Evolutionary conservation across 108 stramenopile species (phyloP), one percentile per base, ranked within the genome.

Genomic region (Seminavis robusta): DNA sequence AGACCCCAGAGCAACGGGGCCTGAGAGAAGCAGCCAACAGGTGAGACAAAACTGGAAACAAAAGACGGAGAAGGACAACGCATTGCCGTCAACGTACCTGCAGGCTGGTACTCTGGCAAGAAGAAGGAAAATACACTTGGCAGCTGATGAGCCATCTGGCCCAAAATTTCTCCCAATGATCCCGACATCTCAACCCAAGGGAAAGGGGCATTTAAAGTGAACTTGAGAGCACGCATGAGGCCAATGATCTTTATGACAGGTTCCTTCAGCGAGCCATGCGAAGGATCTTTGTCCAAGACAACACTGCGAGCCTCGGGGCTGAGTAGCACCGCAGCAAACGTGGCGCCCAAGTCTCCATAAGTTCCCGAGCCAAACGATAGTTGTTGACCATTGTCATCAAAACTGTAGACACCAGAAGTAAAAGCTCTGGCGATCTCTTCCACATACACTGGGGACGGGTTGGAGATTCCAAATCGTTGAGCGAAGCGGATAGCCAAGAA

Each of bases 91-190:
- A n/a, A n/a, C n/a, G n/a, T n/a, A n/a, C n/a, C n/a, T 23, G 56
- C 36, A 5, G 80, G 75, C 34, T 48, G 47, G 45, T 65, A 81
- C 37, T 74, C 72, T 16, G 69, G 66, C 17, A 52, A 55, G 56
- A 80, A 87, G 57, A 80, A 87, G 31, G 59, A 59, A 47, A 83
- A 87, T 3, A 87, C 79, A n/a, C 56, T 64, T 4, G 81, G 79
- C 25, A 72, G 39, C 17, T 63, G 8, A 46, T 71, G 62, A 9
- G 62, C 41, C 47, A 59, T 67, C 53, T 82, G 68, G 20, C 82
- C 86, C 25, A 83, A 73, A 7, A 32, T 34, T 41, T 59, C 57
- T 17, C 56, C 39, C n/a, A 76, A 20, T 11, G 56, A 34, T 11
- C 15, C 24, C 15, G 32, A 21, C 10, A 73, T 21, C 15, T 42